Evolutionary conservation across 352 stramenopile species (phyloP), one percentile per base, ranked within the genome.

Genomic region (Pythium biforme): DNA sequence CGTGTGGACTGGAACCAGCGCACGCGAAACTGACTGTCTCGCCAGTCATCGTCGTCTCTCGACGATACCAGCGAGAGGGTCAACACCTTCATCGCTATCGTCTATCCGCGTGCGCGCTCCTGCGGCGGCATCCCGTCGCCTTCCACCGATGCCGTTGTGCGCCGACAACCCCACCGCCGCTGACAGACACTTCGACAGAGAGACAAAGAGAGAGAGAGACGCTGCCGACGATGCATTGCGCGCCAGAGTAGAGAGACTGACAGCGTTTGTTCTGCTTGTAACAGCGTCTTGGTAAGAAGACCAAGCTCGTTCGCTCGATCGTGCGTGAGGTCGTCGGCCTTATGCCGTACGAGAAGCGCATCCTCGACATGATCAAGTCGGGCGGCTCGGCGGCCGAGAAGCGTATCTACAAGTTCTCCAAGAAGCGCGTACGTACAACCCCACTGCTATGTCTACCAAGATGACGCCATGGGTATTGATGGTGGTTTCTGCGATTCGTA

Each of bases 321-420:
- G 89, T 98, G 56, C 92, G 95, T 73, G 97, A 99, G 78, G 97
- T 99, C 64, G 95, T 97, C 37, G 97, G 97, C 65, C 79, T 99
- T 45, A 96, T 98, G 81, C 97, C 97, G 46, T 99, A 99, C 80
- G 97, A 99, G 83, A 98, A 99, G 78, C 89, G 97, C 72, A 98
- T 99, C 73, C 90, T 99, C 68, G 97, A 99, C 93, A 99, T 99
- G 95, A 99, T 99, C 91, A 99, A 99, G 94, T 98, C 92, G 64
- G 94, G 95, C 68, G 96, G 96, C 74, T 97, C 89, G 71, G 96
- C 91, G 67, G 94, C 95, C 48, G 97, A 99, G 70, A 99, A 99
- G 93, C 92, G 96, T 75, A 96, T 99, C 81, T 99, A 99, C 95
- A 99, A 99, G 90, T 99, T 98, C 80, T 97, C 96, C 74, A 99